Conservation (phyloP, 192 early-diverging fungal species). For the Diversispora epigaea region DNA sequence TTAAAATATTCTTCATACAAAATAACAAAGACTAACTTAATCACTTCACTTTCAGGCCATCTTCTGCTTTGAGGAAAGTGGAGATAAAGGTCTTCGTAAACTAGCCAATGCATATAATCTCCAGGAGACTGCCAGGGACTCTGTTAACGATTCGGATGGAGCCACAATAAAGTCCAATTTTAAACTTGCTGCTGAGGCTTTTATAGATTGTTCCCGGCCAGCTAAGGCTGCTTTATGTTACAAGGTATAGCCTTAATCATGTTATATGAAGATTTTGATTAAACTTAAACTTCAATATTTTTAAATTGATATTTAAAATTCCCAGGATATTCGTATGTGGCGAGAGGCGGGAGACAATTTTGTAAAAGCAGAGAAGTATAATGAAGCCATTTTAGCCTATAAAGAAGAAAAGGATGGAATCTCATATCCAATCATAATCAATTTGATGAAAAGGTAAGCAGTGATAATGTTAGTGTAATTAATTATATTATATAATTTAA, state of each 20-base stretch:
- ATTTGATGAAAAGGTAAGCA: conserved; percentile 12
- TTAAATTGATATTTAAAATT: background rate
- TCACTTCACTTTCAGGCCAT: background rate
- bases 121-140: conserved; percentile 10
- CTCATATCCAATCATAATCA: background rate
- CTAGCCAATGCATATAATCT: conserved; percentile 21
- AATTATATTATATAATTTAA: background rate
- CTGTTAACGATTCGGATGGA: background rate
- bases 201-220: background rate
- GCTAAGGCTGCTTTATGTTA: conserved; percentile 16
- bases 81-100: background rate
- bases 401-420: background rate
- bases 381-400: background rate
- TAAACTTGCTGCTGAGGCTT: background rate
- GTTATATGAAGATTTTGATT: too few species aligned
- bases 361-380: conserved; percentile 3
- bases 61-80: conserved; percentile 15
- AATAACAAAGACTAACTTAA: background rate
- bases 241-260: conserved; percentile 1
- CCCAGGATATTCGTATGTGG: conserved; percentile 1
- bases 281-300: background rate
- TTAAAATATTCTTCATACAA: background rate
- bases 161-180: background rate
- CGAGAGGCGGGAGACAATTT: background rate
- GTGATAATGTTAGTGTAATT: too few species aligned